A percentile compares a stretch with the other conserved stretches of the same genome.
phyloP scores from a whole-genome alignment of 2,329 filamentous ascomycete genomes.

The Phialophora expanda region DNA sequence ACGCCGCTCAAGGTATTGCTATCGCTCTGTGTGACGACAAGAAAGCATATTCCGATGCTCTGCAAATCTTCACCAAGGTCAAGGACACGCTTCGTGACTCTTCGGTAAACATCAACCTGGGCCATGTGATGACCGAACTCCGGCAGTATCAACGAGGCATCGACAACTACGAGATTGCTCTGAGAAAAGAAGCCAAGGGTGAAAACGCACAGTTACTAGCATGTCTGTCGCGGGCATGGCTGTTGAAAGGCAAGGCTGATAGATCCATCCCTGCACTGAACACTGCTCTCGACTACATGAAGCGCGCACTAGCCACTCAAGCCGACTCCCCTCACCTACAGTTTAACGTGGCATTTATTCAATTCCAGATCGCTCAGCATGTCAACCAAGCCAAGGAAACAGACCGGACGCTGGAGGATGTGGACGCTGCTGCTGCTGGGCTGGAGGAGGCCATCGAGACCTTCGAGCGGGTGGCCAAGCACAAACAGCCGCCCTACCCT shows the following conservation, averaged over 20 bases:
- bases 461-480: conserved; percentile 64
- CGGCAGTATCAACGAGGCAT: conserved; percentile 90
- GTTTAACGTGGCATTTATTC: conserved; percentile 97
- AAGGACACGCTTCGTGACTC: conserved; percentile 87
- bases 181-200: conserved; percentile 67
- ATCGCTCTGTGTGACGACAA: conserved; percentile 94
- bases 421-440: conserved; percentile 78
- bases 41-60: conserved; percentile 80
- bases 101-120: conserved; percentile 88
- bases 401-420: conserved; percentile 77
- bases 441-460: conserved; percentile 83
- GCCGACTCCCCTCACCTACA: conserved; percentile 88
- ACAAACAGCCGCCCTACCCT: conserved; percentile 79
- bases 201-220: conserved; percentile 74
- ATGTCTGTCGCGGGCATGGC: conserved; percentile 86
- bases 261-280: conserved; percentile 67
- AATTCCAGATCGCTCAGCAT: conserved; percentile 87
- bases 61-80: conserved; percentile 88
- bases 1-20: conserved; percentile 92
- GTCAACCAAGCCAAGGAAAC: conserved; percentile 76
- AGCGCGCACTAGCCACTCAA: conserved; percentile 72
- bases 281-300: conserved; percentile 67
- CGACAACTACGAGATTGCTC: conserved; percentile 86
- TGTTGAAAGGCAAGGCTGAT: conserved; percentile 76
- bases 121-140: conserved; percentile 88